Percentiles rank a stretch among this genome's conserved stretches.
phyloP scores from a whole-genome alignment of 306 rosid genomes.

The Glycine latifolia region DNA sequence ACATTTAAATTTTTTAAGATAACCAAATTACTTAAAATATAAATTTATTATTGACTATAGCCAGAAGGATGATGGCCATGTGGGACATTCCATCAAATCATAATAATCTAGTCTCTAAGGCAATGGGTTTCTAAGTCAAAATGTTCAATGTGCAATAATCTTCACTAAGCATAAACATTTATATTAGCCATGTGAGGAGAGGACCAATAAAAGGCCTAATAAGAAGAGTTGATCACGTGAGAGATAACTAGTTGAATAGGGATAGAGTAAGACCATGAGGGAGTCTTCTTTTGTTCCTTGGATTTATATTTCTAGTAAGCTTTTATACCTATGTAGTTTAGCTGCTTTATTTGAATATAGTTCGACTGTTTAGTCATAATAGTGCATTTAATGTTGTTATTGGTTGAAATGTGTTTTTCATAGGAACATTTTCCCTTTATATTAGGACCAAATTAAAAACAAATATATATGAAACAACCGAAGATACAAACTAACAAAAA shows the following conservation, averaged over 20 bases:
- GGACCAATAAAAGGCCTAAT: slow-evolving; percentile 15
- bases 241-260: not conserved
- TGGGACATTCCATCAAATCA: slow-evolving; percentile 25
- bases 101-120: slow-evolving; percentile 8
- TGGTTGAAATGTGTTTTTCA: too few relatives aligned
- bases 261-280: not conserved
- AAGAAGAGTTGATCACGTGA: slow-evolving; percentile 3
- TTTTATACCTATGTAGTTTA: not conserved
- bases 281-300: not conserved
- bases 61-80: not conserved
- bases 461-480: too few relatives aligned
- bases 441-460: too few relatives aligned
- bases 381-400: too few relatives aligned
- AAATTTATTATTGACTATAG: slow-evolving; percentile 1
- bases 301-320: not conserved
- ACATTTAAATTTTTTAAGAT: slow-evolving; percentile 19
- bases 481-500: too few relatives aligned
- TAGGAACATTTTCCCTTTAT: too few relatives aligned
- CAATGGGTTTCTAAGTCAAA: slow-evolving; percentile 18
- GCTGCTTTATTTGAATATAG: too few relatives aligned
- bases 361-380: too few relatives aligned
- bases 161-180: slow-evolving; percentile 5
- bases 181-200: not conserved
- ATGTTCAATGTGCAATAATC: slow-evolving; percentile 8
- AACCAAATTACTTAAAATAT: not conserved